Conservation (phyloP, 176 grass and related monocot species). For the Phyllostachys edulis region DNA sequence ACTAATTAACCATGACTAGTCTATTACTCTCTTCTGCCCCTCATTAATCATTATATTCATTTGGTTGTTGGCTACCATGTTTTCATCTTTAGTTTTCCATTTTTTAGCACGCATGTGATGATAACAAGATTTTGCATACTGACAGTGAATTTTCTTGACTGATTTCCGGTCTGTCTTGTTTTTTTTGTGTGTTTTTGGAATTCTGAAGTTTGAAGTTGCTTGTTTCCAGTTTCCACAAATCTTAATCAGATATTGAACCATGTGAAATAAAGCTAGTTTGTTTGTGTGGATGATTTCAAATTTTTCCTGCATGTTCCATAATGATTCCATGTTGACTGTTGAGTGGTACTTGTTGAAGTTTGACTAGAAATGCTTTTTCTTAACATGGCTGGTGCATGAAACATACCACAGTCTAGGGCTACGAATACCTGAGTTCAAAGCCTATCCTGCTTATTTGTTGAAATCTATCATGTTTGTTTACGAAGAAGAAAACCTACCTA, state of each 20-base stretch:
- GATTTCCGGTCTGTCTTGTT: neutral
- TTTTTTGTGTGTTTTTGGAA: neutral
- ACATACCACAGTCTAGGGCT: neutral
- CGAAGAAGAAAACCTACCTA: too few species aligned
- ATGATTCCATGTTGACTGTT: neutral
- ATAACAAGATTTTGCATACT: neutral
- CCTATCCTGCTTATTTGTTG: constrained; percentile 13
- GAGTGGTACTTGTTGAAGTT: neutral
- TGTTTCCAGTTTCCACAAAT: neutral
- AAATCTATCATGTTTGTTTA: neutral
- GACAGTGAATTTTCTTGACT: neutral
- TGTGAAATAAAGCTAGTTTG: neutral
- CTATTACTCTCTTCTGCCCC: neutral
- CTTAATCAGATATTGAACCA: neutral
- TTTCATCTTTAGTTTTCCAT: neutral
- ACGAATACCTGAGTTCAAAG: neutral
- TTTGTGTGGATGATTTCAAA: neutral
- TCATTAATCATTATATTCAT: neutral
- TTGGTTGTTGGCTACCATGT: neutral
- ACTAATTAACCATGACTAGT: neutral
- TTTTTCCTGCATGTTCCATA: neutral
- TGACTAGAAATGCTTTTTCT: neutral
- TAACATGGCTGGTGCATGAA: constrained; percentile 3
- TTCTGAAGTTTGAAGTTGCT: neutral
- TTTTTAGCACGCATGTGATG: neutral